Base-by-base conservation (phyloP, 139 green algal genomes). In the Chlamydomonas eustigma region DNA sequence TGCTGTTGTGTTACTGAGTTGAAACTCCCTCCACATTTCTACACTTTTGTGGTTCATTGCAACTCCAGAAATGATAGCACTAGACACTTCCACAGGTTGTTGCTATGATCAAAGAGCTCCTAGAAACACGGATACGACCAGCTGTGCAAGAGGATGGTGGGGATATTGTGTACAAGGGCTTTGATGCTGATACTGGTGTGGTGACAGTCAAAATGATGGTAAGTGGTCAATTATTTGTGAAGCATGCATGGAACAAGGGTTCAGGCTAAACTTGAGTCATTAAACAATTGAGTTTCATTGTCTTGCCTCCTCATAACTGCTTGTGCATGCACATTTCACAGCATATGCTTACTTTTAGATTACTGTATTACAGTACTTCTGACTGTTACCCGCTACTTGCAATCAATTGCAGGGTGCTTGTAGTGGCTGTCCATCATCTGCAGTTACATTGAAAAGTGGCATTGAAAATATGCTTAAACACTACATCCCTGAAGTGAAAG, bases 391-490 rank as follows among this genome's bases (percentile, higher is more conserved):
- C 67, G 32, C 44, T 18, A 12, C 44, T 58, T 58, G 12, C 44
- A 12, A 12, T 58, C 18, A 18, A 18, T 58, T 99, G 71, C 84
- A 92, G 77, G 94, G 91, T 8, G 87, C 93, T 0, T 97, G 94
- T 91, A 91, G 83, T 79, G 96, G 96, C 33, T 99, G 96, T 85
- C 95, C 96, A 24, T 97, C 90, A 8, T 98, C 92, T 2, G 83
- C 88, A 0, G 84, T 98, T 2, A 99, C 96, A 0, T 87, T 99
- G 18, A 99, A 99, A 85, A 93, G 83, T 71, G 96, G 96, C 70
- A 98, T 99, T 32, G 94, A 99, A 79, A 98, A 98, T 89, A 99
- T 99, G 96, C 86, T 99, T 18, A 97, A 87, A 88, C 93, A 97
- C 84, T 97, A 97, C 87, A 94, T 97, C 39, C 91, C 92, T 8